Percentiles rank a stretch among this genome's conserved stretches.
phyloP scores from a whole-genome alignment of 495 filamentous ascomycete species.

The Thermothielavioides terrestris region DNA sequence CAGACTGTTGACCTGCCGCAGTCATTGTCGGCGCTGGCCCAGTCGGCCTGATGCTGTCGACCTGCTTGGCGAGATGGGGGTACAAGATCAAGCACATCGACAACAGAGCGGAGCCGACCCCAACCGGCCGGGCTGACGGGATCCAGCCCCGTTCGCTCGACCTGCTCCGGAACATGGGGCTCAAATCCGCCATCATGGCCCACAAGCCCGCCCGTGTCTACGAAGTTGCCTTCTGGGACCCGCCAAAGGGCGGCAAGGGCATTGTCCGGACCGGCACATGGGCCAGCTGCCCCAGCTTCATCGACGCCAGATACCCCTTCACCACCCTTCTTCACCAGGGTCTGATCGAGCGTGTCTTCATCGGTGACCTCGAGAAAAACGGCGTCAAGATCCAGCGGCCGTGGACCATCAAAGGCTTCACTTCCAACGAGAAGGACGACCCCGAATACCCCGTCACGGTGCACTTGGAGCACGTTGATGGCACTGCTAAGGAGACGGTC shows the following conservation, averaged over 20 bases:
- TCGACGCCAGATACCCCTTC: constrained; percentile 69
- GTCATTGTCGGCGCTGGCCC: constrained; percentile 86
- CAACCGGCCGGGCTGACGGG: constrained; percentile 69
- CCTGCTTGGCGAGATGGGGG: constrained; percentile 65
- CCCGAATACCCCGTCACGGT: constrained; percentile 59
- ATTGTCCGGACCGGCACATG: constrained; percentile 62
- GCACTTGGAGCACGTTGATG: constrained; percentile 65
- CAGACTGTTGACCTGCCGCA: constrained; percentile 12
- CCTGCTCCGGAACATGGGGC: constrained; percentile 61
- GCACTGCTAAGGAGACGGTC: constrained; percentile 48
- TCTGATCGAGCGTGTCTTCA: constrained; percentile 62
- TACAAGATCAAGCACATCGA: constrained; percentile 64
- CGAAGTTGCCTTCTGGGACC: constrained; percentile 75
- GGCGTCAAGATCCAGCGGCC: constrained; percentile 50
- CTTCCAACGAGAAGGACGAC: constrained; percentile 44
- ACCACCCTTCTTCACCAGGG: constrained; percentile 70
- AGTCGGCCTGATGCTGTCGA: constrained; percentile 79
- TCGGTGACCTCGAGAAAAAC: constrained; percentile 55
- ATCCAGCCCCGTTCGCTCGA: constrained; percentile 75
- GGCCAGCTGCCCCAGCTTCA: constrained; percentile 62
- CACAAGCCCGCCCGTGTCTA: constrained; percentile 62
- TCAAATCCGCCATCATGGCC: constrained; percentile 69
- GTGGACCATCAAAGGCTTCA: constrained; percentile 56
- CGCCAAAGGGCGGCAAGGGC: constrained; percentile 45
- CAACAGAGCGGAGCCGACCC: constrained; percentile 57